phyloP scores from a whole-genome alignment of 2,329 filamentous ascomycete genomes.

The Samsoniella hepiali region DNA sequence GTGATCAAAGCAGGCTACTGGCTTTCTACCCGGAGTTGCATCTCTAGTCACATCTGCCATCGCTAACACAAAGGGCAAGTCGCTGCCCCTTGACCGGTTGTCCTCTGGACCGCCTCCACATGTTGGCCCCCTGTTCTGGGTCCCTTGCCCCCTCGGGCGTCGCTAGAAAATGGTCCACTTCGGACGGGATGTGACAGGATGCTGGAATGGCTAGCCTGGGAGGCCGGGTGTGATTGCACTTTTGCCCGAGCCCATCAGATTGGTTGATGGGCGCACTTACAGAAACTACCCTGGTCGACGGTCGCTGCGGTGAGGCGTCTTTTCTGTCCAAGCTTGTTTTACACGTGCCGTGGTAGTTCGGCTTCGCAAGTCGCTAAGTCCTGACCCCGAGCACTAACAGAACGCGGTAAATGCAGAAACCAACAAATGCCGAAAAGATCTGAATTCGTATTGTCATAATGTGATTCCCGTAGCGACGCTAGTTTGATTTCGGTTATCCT shows the following conservation, averaged over 20 bases:
- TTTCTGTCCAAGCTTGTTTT: slow-evolving; percentile 9
- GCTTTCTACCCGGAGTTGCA: not conserved
- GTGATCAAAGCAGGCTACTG: not conserved
- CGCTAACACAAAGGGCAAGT: not conserved
- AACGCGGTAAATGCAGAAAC: not conserved
- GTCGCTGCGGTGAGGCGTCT: slow-evolving; percentile 18
- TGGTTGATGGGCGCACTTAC: not conserved
- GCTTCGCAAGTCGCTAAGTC: not conserved
- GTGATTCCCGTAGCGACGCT: not conserved
- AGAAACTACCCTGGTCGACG: not conserved
- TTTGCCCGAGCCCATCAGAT: slow-evolving; percentile 16
- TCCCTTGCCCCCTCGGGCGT: not conserved
- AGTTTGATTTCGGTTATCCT: not conserved
- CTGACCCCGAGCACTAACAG: not conserved
- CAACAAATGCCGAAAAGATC: not conserved
- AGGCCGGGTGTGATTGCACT: slow-evolving; percentile 6
- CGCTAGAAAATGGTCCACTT: slow-evolving; percentile 13
- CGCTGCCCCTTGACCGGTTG: not conserved
- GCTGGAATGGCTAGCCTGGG: not conserved
- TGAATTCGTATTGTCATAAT: not conserved
- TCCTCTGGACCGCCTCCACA: not conserved
- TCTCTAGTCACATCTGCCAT: not conserved
- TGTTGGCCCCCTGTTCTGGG: not conserved
- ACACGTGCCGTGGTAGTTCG: slow-evolving; percentile 5
- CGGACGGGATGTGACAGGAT: slow-evolving; percentile 13